Percentiles rank a stretch among this genome's conserved stretches.
These are phyloP conservation scores for Sonneratia alba DNA, from an alignment of 345 rosid species.

Conservation along the genomic window DNA sequence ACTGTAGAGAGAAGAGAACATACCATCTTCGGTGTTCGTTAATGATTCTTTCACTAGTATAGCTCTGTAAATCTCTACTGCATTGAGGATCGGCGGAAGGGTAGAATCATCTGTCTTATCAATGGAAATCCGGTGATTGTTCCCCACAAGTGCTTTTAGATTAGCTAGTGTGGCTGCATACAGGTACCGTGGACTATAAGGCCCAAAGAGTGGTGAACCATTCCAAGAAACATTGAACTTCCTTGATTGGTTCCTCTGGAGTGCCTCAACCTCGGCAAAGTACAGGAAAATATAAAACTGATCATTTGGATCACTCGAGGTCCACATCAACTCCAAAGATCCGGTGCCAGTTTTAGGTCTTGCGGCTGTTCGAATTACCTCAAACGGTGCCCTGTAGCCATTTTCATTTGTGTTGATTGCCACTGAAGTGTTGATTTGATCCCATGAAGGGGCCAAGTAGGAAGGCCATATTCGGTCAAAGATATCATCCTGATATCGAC, in stretches of 20 bases:
- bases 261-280: constrained; percentile 38
- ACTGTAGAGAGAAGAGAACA: constrained; percentile 4
- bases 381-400: constrained; percentile 29
- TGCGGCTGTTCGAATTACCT: constrained; percentile 32
- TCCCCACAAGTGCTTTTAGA: constrained; percentile 14
- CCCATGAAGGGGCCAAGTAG: constrained; percentile 20
- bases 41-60: constrained; percentile 15
- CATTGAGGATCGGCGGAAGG: constrained; percentile 52
- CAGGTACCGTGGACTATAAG: constrained; percentile 21
- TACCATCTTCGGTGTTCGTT: constrained; percentile 34
- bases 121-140: constrained; percentile 18
- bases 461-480: constrained; percentile 46
- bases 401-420: constrained; percentile 21
- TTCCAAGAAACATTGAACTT: constrained; percentile 27
- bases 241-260: constrained; percentile 31
- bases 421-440: constrained; percentile 14
- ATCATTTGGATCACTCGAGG: constrained; percentile 13
- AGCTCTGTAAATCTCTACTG: constrained; percentile 32
- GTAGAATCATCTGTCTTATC: constrained; percentile 20
- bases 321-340: constrained; percentile 23
- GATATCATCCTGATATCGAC: constrained; percentile 27
- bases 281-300: constrained; percentile 36
- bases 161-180: constrained; percentile 14
- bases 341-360: constrained; percentile 13
- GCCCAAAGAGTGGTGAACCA: constrained; percentile 22